These are phyloP conservation scores for Carpediemonas membranifera DNA, from an alignment of 78 protist species.

Conservation along the genomic window DNA sequence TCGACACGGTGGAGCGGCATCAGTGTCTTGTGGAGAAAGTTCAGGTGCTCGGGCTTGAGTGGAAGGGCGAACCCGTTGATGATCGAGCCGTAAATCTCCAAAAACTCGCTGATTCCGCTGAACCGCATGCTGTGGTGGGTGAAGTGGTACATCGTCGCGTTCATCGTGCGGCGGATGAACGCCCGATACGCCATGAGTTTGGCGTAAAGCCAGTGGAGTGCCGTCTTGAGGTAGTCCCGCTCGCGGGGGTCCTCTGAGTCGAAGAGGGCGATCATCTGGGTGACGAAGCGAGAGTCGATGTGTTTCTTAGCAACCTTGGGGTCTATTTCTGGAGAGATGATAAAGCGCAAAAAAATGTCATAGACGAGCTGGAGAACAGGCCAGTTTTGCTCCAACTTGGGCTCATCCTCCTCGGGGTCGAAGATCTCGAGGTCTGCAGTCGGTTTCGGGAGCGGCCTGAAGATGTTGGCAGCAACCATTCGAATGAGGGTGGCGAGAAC, in stretches of 20 bases:
- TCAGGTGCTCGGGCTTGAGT: constrained; percentile 79
- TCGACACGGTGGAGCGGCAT: constrained; percentile 49
- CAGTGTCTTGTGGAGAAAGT: constrained; percentile 53
- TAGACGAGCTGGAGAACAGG: constrained; percentile 71
- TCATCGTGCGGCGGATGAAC: constrained; percentile 63
- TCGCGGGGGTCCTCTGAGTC: constrained; percentile 89
- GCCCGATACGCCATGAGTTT: constrained; percentile 67
- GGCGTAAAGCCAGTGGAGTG: constrained; percentile 77
- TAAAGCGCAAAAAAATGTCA: constrained; percentile 71
- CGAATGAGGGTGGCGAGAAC: not conserved
- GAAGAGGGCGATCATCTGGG: constrained; percentile 63
- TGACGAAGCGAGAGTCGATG: constrained; percentile 53
- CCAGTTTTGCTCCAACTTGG: constrained; percentile 76
- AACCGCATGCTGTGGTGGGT: constrained; percentile 67
- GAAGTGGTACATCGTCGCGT: constrained; percentile 61
- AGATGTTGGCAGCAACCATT: constrained; percentile 60
- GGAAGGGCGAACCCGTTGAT: constrained; percentile 91
- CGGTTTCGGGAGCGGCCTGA: constrained; percentile 65
- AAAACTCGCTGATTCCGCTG: constrained; percentile 78
- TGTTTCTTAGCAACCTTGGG: constrained; percentile 56
- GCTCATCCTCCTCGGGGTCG: no score
- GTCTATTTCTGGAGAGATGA: constrained; percentile 64
- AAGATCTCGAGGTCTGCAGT: constrained; percentile 46
- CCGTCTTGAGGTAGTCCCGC: constrained; percentile 86
- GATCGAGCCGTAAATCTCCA: constrained; percentile 61